These are phyloP conservation scores for Aspergillus amoenus DNA, from an alignment of 2,329 filamentous ascomycete species.

Conservation along the genomic window DNA sequence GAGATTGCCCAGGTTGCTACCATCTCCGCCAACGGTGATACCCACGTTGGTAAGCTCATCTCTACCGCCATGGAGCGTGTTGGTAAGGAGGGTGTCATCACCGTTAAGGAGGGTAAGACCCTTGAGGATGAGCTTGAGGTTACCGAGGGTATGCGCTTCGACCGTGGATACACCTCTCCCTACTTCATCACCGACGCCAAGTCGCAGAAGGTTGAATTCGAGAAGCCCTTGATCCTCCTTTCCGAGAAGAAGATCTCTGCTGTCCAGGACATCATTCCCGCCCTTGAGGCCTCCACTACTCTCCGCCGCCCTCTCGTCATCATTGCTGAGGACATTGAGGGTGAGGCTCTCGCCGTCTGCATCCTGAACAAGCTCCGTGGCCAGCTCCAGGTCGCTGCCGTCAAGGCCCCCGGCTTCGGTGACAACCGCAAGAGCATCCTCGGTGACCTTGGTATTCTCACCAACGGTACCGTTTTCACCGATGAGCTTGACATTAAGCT, in stretches of 20 bases:
- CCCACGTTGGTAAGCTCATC: conserved; percentile 91
- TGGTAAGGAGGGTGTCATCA: conserved; percentile 99
- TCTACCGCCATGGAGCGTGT: conserved; percentile 99
- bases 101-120: conserved; percentile 99
- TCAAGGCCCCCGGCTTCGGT: conserved; percentile 98
- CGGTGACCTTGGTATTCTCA: conserved; percentile 91
- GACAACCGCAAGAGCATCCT: conserved; percentile 99
- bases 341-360: conserved; percentile 96
- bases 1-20: conserved; percentile 98
- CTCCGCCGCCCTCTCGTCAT: conserved; percentile 94
- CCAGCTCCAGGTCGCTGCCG: conserved; percentile 95
- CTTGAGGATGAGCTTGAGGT: conserved; percentile 96
- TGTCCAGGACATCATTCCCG: conserved; percentile 97
- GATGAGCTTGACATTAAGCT: conserved; percentile 99
- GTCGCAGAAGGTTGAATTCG: conserved; percentile 98
- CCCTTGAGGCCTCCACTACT: conserved; percentile 95
- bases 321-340: conserved; percentile 98
- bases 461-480: conserved; percentile 95
- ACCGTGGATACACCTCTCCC: conserved; percentile 95
- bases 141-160: conserved; percentile 99
- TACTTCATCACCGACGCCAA: conserved; percentile 99
- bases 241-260: conserved; percentile 99
- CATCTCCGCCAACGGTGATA: conserved; percentile 96
- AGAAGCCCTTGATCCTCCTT: conserved; percentile 97
- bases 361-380: conserved; percentile 99